A percentile compares a stretch with the other conserved stretches of the same genome.
phyloP scores from a whole-genome alignment of 2,329 filamentous ascomycete species.

The Aspergillus niger region DNA sequence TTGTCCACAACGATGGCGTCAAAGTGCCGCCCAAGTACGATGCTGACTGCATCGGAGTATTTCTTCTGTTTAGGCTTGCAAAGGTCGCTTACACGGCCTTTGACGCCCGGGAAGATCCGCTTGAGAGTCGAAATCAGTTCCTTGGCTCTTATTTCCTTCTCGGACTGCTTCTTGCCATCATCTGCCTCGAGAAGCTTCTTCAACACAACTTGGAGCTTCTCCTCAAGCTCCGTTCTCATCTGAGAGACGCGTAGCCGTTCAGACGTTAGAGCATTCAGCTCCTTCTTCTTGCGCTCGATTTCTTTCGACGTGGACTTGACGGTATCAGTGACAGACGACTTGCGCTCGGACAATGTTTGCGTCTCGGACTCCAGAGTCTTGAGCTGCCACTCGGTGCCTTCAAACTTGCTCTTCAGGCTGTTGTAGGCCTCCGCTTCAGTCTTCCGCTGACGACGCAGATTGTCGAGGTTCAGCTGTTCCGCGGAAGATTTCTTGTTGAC shows the following conservation, averaged over 20 bases:
- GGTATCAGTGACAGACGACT: constrained; percentile 60
- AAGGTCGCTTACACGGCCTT: constrained; percentile 84
- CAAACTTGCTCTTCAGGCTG: constrained; percentile 84
- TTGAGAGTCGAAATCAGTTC: constrained; percentile 86
- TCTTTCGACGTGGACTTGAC: constrained; percentile 71
- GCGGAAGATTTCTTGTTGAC: constrained; percentile 79
- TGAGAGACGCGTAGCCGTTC: constrained; percentile 80
- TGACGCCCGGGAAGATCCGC: constrained; percentile 87
- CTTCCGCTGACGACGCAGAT: constrained; percentile 83
- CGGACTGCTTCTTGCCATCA: constrained; percentile 80
- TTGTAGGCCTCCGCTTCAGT: constrained; percentile 89
- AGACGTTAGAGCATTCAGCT: constrained; percentile 81
- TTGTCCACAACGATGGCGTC: constrained; percentile 94
- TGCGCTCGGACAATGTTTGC: constrained; percentile 67
- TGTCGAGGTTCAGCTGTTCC: constrained; percentile 81
- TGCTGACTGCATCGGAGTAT: constrained; percentile 88
- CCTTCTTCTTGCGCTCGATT: constrained; percentile 87
- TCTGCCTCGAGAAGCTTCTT: constrained; percentile 82
- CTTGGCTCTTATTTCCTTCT: constrained; percentile 75
- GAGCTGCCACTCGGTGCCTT: constrained; percentile 71
- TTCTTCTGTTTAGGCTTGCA: constrained; percentile 98
- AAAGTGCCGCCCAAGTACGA: constrained; percentile 87
- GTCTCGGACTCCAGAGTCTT: constrained; percentile 75
- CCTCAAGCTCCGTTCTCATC: constrained; percentile 83
- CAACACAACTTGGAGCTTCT: constrained; percentile 81